Conservation (phyloP, 2,329 filamentous ascomycete genomes). For the Rutstroemia sp. region DNA sequence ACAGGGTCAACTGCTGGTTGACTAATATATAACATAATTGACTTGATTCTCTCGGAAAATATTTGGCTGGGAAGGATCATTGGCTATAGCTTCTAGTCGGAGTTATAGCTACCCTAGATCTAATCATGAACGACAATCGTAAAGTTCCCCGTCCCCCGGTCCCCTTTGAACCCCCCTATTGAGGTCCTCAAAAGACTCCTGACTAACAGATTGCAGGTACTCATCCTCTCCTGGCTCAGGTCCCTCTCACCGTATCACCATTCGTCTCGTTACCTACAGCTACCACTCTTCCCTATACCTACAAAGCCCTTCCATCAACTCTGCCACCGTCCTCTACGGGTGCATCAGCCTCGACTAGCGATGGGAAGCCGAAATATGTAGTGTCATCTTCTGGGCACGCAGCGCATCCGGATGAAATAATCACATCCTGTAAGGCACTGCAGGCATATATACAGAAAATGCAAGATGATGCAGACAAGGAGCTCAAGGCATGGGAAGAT, state of each 20-base stretch:
- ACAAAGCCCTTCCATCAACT: constrained; percentile 81
- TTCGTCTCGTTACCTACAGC: constrained; percentile 87
- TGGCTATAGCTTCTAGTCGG: constrained; percentile 2
- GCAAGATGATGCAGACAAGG: constrained; percentile 57
- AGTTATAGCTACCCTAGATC: background rate
- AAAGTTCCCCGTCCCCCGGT: background rate
- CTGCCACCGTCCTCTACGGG: constrained; percentile 66
- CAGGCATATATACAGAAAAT: constrained; percentile 66
- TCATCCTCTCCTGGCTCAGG: constrained; percentile 83
- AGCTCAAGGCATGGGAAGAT: constrained; percentile 64
- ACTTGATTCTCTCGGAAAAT: background rate
- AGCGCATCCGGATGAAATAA: constrained; percentile 80
- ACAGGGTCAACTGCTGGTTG: background rate
- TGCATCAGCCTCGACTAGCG: constrained; percentile 34
- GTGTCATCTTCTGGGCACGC: constrained; percentile 71
- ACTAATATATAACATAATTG: background rate
- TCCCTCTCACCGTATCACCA: constrained; percentile 88
- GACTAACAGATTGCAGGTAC: constrained; percentile 44
- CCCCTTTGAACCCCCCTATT: background rate
- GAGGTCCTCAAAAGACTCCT: background rate
- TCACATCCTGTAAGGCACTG: constrained; percentile 71
- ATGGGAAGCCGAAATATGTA: constrained; percentile 63
- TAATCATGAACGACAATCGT: constrained; percentile 8
- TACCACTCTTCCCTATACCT: constrained; percentile 90
- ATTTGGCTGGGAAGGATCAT: background rate